These are phyloP conservation scores for Xylaria sp. DNA, from an alignment of 2,329 filamentous ascomycete species.

Conservation along the genomic window DNA sequence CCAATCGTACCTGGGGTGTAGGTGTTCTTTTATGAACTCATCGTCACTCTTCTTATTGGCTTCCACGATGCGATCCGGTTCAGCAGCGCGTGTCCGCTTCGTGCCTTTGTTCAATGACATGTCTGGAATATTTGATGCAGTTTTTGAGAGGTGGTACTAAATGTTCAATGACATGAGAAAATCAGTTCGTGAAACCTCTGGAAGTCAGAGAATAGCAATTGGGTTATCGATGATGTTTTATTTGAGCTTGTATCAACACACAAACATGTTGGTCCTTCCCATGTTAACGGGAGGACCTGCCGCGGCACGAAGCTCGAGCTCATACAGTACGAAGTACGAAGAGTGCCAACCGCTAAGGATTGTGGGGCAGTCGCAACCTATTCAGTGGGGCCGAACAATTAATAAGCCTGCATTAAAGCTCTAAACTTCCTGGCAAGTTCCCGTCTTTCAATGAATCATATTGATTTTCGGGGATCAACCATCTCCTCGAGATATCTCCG, in stretches of 20 bases:
- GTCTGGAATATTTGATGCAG: conserved; percentile 21
- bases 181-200: too few relatives aligned
- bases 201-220: too few relatives aligned
- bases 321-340: not conserved
- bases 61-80: conserved; percentile 39
- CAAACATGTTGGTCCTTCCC: too few relatives aligned
- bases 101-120: conserved; percentile 15
- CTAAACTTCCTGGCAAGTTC: not conserved
- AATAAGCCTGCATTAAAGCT: not conserved
- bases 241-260: too few relatives aligned
- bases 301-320: too few relatives aligned
- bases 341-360: not conserved
- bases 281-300: too few relatives aligned
- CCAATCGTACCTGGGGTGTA: conserved; percentile 42
- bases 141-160: not conserved
- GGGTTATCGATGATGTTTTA: too few relatives aligned
- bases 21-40: conserved; percentile 44
- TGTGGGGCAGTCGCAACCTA: not conserved
- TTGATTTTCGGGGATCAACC: not conserved
- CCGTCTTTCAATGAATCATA: not conserved
- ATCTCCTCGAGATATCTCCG: not conserved
- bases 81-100: conserved; percentile 28
- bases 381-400: not conserved
- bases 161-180: too few relatives aligned
- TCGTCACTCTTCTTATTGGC: conserved; percentile 45